Evolutionary conservation across 768 basidiomycete genomes (phyloP).

Genomic region (Tylopilus sp.): DNA sequence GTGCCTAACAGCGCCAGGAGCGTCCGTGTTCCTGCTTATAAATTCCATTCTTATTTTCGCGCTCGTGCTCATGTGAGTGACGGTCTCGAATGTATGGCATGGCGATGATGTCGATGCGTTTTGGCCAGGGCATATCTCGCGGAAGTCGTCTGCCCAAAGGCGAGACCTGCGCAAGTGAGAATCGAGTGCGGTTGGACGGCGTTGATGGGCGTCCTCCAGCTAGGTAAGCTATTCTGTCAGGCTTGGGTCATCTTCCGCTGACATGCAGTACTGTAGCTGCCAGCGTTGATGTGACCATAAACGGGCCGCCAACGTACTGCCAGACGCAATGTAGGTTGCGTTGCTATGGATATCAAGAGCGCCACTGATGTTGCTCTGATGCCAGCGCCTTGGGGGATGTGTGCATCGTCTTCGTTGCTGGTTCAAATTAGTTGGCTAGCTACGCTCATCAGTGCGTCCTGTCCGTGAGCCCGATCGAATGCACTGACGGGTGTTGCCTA

Average conservation of each 20-base stretch:
- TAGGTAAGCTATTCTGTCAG: slow-evolving; percentile 37
- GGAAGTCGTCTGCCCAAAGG: slow-evolving; percentile 35
- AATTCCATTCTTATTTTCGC: slow-evolving; percentile 38
- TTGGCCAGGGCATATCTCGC: slow-evolving; percentile 29
- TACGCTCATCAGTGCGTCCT: slow-evolving; percentile 43
- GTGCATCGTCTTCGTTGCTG: slow-evolving; percentile 47
- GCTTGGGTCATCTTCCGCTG: not conserved
- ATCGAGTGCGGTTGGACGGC: slow-evolving; percentile 59
- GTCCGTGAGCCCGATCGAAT: not conserved
- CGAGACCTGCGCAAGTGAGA: slow-evolving; percentile 41
- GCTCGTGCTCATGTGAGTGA: slow-evolving; percentile 32
- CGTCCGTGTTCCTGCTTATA: slow-evolving; percentile 47
- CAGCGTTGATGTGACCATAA: slow-evolving; percentile 45
- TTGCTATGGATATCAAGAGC: not conserved
- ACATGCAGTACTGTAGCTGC: slow-evolving; percentile 35
- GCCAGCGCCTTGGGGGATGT: slow-evolving; percentile 40
- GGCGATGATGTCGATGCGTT: slow-evolving; percentile 1
- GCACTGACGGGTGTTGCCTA: slow-evolving; percentile 20
- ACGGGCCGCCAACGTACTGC: slow-evolving; percentile 39
- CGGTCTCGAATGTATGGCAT: not conserved
- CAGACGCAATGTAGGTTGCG: slow-evolving; percentile 33
- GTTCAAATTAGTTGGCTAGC: slow-evolving; percentile 48
- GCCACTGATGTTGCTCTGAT: slow-evolving; percentile 4
- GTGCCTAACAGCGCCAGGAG: slow-evolving; percentile 39
- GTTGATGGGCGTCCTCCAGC: slow-evolving; percentile 45